A percentile compares a stretch with the other conserved stretches of the same genome.
These are phyloP conservation scores for Ceratobasidium sp. DNA, from an alignment of 1,284 basidiomycete species.

Conservation along the genomic window DNA sequence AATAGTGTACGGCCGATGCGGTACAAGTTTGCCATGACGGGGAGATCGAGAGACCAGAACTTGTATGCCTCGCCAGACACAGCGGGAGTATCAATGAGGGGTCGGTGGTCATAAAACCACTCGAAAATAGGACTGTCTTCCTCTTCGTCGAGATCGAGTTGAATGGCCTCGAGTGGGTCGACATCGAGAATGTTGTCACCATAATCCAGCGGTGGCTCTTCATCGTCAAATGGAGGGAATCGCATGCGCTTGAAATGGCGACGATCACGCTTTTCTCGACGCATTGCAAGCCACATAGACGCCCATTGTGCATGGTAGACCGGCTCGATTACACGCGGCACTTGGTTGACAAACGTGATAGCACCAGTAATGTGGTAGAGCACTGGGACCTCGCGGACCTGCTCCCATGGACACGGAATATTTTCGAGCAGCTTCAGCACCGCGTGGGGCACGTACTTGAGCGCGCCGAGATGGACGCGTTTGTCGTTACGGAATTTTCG, in stretches of 20 bases:
- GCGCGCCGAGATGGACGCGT: conserved; percentile 95
- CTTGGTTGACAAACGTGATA: conserved; percentile 99
- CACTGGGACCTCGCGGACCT: conserved; percentile 96
- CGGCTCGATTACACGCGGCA: conserved; percentile 95
- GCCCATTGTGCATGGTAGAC: conserved; percentile 99
- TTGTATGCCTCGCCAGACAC: conserved; percentile 92
- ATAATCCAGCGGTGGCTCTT: conserved; percentile 97
- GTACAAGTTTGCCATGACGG: conserved; percentile 96
- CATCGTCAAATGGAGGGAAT: conserved; percentile 99
- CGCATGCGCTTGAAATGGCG: conserved; percentile 99
- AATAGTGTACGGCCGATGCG: conserved; percentile 92
- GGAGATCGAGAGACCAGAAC: conserved; percentile 90
- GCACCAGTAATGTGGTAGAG: conserved; percentile 99
- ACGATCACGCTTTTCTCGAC: conserved; percentile 97
- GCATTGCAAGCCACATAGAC: conserved; percentile 99
- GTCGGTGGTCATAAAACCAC: conserved; percentile 99
- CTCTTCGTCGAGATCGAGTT: conserved; percentile 92
- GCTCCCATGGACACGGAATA: conserved; percentile 99
- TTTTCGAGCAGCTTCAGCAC: conserved; percentile 99
- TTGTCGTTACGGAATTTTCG: conserved; percentile 98
- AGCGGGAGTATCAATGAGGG: conserved; percentile 80
- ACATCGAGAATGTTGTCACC: conserved; percentile 99
- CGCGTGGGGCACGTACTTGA: conserved; percentile 99
- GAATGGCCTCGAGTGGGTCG: conserved; percentile 97
- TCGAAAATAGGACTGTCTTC: conserved; percentile 95